Evolutionary conservation across 2,329 filamentous ascomycete genomes (phyloP), one percentile per base, ranked within the genome.

Genomic region (Conoideocrella luteorostrata): DNA sequence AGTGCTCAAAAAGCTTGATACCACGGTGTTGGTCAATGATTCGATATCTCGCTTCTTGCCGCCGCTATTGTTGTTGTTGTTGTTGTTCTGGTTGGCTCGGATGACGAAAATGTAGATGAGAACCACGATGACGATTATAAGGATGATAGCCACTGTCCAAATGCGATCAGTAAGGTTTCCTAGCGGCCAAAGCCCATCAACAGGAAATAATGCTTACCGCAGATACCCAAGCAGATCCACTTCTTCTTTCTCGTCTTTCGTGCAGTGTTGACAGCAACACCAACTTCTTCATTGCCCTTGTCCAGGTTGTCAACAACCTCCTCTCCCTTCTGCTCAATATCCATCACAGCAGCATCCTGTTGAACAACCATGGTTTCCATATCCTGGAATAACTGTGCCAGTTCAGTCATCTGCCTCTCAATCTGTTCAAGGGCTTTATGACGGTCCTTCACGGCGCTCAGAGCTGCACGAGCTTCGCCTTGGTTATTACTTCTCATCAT

Each of bases 401-500:
- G 74, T 66, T 95, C 86, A 10, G 87, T 80, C 78, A 97, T 86
- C 61, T 94, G 86, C 59, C 79, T 74, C 70, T 95, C 89, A 59
- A 97, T 95, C 75, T 94, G 91, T 66, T 89, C 80, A 53, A 98
- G 86, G 33, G 87, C 89, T 41, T 80, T 80, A 63, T 95, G 89
- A 52, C 93, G 85, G 58, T 86, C 80, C 63, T 85, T 78, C 28
- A 95, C 88, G 20, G 88, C 88, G 53, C 78, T 78, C 44, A 95
- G 75, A 28, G 88, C 88, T 29, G 82, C 80, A 51, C 85, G 82
- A 33, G 88, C 87, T 64, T 94, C 86, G 39, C 88, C 87, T 60
- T 82, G 80, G 58, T 88, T 83, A 66, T 85, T 85, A 62, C 81
- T 86, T 68, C 84, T 80, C 71, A 94, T 79, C 57, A 96, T 75